A percentile compares a stretch with the other conserved stretches of the same genome.
phyloP scores from a whole-genome alignment of 2,329 filamentous ascomycete genomes.

The Botrytis fabae region DNA sequence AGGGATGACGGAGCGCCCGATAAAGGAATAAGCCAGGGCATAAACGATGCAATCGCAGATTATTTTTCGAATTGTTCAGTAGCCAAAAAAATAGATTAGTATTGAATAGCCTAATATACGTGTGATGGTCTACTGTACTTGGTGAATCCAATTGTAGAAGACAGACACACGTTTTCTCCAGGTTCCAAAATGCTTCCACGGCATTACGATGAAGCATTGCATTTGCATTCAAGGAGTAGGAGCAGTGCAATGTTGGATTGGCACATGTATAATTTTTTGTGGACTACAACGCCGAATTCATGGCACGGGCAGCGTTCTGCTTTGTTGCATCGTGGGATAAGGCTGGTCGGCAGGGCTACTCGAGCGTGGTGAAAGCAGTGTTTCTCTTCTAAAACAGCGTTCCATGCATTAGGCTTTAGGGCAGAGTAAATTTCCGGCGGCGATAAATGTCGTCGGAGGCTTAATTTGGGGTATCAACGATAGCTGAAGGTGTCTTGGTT shows the following conservation, averaged over 20 bases:
- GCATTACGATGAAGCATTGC: slow-evolving; percentile 22
- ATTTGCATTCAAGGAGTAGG: slow-evolving; percentile 20
- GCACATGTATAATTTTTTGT: slow-evolving; percentile 1
- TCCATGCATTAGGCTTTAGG: slow-evolving; percentile 1
- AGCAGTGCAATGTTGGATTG: slow-evolving; percentile 16
- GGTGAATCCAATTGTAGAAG: slow-evolving; percentile 9
- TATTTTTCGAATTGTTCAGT: not conserved
- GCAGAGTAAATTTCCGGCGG: slow-evolving; percentile 7
- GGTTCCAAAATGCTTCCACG: slow-evolving; percentile 25
- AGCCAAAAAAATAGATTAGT: not conserved
- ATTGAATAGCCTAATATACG: not conserved
- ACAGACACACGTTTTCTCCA: slow-evolving; percentile 22
- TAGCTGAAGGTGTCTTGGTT: slow-evolving; percentile 14
- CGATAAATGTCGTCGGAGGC: slow-evolving; percentile 19
- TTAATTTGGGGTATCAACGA: slow-evolving; percentile 7
- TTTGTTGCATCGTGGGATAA: slow-evolving; percentile 23
- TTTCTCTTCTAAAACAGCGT: not conserved
- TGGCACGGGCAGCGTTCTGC: slow-evolving; percentile 17
- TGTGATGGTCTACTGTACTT: slow-evolving; percentile 14
- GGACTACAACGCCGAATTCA: slow-evolving; percentile 16
- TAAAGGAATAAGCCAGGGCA: slow-evolving; percentile 11
- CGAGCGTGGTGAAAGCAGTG: not conserved
- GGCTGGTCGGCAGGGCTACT: slow-evolving; percentile 20
- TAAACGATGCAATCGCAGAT: not conserved
- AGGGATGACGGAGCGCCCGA: slow-evolving; percentile 23